Conservation (phyloP, 768 basidiomycete species). For the Leccinum arenicola region DNA sequence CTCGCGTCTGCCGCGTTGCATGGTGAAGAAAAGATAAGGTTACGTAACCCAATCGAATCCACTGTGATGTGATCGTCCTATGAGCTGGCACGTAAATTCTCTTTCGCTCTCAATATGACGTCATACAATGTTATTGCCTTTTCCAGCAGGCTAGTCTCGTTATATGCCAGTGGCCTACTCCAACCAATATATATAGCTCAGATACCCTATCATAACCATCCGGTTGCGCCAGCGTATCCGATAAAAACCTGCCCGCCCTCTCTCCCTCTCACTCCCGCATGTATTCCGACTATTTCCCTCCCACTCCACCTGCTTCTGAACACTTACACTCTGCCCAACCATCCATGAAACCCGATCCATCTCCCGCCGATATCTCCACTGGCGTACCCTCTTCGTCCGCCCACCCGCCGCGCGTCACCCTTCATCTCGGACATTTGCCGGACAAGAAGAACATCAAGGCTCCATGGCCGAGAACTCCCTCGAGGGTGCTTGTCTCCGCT, state of each 20-base stretch:
- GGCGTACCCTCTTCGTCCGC: slow-evolving; percentile 17
- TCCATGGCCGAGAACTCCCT: slow-evolving; percentile 73
- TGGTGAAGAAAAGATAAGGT: not conserved
- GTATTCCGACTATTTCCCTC: slow-evolving; percentile 26
- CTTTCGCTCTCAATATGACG: slow-evolving; percentile 18
- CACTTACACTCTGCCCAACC: not conserved
- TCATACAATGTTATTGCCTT: slow-evolving; percentile 31
- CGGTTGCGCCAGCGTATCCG: slow-evolving; percentile 1
- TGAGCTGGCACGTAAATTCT: not conserved
- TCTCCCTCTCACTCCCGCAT: not conserved
- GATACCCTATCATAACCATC: not conserved
- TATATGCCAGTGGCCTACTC: slow-evolving; percentile 10
- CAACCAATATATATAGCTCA: slow-evolving; percentile 23
- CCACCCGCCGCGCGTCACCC: slow-evolving; percentile 60
- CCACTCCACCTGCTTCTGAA: slow-evolving; percentile 29
- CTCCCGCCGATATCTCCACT: not conserved
- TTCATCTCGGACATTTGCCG: slow-evolving; percentile 73
- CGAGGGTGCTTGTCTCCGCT: slow-evolving; percentile 43
- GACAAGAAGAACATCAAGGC: slow-evolving; percentile 70
- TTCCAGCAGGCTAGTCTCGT: slow-evolving; percentile 14
- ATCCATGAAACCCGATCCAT: slow-evolving; percentile 7
- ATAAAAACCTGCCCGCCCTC: slow-evolving; percentile 6
- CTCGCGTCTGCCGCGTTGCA: slow-evolving; percentile 9
- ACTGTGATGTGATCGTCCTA: not conserved
- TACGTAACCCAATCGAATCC: slow-evolving; percentile 4